A percentile compares a stretch with the other conserved stretches of the same genome.
These are phyloP conservation scores for Rhodotorula mucilaginosa DNA, from an alignment of 1,284 basidiomycete genomes.

Conservation along the genomic window DNA sequence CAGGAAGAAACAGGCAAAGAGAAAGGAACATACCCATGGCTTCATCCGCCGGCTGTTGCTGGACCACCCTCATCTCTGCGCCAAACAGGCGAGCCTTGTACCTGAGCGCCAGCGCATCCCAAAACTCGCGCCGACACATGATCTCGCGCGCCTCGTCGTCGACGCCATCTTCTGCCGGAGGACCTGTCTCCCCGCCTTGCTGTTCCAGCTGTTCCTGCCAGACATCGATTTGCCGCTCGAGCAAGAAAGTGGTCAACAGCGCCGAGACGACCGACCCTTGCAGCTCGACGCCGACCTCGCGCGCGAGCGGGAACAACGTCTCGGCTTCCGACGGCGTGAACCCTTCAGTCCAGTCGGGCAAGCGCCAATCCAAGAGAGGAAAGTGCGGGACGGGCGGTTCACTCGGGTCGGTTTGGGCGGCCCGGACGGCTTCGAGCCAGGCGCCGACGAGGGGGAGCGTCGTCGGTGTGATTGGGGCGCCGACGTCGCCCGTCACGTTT, in stretches of 20 bases:
- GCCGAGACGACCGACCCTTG: constrained; percentile 10
- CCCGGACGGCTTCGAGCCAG: constrained; percentile 13
- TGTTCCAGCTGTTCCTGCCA: constrained; percentile 7
- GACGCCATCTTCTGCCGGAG: not conserved
- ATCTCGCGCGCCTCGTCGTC: constrained; percentile 18
- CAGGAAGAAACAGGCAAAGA: too few relatives aligned
- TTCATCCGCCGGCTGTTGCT: not conserved
- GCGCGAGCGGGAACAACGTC: constrained; percentile 23
- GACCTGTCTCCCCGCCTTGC: too few relatives aligned
- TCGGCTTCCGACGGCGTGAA: constrained; percentile 17
- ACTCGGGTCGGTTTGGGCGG: not conserved
- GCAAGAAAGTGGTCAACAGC: constrained; percentile 17
- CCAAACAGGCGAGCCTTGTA: constrained; percentile 17
- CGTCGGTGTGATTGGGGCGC: constrained; percentile 12
- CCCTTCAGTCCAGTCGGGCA: constrained; percentile 10
- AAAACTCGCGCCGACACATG: constrained; percentile 9
- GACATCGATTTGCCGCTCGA: constrained; percentile 19
- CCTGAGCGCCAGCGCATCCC: constrained; percentile 30
- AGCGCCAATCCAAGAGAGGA: constrained; percentile 18
- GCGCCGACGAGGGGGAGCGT: constrained; percentile 11
- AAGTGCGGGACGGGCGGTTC: constrained; percentile 2
- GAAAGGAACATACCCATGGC: constrained; percentile 2
- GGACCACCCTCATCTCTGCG: not conserved
- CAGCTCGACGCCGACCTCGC: constrained; percentile 2
- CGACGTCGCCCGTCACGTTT: constrained; percentile 23